Conservation (phyloP, 2,329 filamentous ascomycete genomes). For the Metarhizium robertsii region DNA sequence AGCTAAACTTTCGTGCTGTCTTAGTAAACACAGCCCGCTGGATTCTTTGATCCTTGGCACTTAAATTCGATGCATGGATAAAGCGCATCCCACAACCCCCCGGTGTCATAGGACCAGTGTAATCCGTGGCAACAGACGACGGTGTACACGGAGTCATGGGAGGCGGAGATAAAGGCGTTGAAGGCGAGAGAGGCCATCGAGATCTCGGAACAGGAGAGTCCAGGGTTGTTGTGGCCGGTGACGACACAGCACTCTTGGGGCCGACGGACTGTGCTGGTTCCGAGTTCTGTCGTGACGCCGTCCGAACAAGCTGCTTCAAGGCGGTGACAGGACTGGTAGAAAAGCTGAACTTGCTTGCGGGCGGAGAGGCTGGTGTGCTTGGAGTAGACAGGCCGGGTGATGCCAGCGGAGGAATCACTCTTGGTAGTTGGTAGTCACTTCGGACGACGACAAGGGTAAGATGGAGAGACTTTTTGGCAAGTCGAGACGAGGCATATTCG, state of each 20-base stretch:
- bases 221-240: slow-evolving; percentile 4
- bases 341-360: slow-evolving; percentile 9
- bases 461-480: slow-evolving; percentile 45
- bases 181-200: slow-evolving; percentile 19
- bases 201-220: slow-evolving; percentile 18
- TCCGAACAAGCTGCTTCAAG: slow-evolving; percentile 22
- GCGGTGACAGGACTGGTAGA: slow-evolving; percentile 20
- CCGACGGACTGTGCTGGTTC: slow-evolving; percentile 15
- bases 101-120: slow-evolving; percentile 21
- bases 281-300: slow-evolving; percentile 12
- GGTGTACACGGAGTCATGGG: slow-evolving; percentile 40
- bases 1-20: slow-evolving; percentile 36
- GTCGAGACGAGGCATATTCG: slow-evolving; percentile 46
- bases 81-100: slow-evolving; percentile 40
- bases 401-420: slow-evolving; percentile 14
- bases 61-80: slow-evolving; percentile 36
- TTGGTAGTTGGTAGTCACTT: slow-evolving; percentile 46
- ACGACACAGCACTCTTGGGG: slow-evolving; percentile 5
- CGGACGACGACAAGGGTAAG: slow-evolving; percentile 49
- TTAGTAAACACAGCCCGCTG: slow-evolving; percentile 40
- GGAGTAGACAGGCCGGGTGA: slow-evolving; percentile 7
- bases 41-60: slow-evolving; percentile 35
- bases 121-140: slow-evolving; percentile 25
- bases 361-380: slow-evolving; percentile 18
- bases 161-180: slow-evolving; percentile 29